Evolutionary conservation across 73 alveolate species (phyloP), one percentile per base, ranked within the genome.

Genomic region (Urostyla sp.): DNA sequence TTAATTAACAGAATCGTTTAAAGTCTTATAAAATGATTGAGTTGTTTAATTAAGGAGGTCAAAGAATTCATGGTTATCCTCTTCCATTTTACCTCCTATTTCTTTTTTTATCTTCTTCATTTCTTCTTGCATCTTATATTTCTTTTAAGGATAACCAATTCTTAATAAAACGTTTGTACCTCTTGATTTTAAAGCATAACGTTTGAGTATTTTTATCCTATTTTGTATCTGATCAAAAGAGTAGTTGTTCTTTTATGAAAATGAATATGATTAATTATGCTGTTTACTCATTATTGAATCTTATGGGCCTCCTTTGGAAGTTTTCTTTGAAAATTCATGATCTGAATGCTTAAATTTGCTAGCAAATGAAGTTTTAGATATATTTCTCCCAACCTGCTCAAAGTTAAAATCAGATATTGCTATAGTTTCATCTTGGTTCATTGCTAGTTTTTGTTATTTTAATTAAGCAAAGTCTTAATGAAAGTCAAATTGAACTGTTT

Each of bases 71-170:
- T 63, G 2, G 44, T 63, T 63, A 38, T 63, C 79, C 37, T 34
- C 59, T 18, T 63, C 79, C 79, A 63, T 63, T 31, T 63, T 63
- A 4, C 45, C 16, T 10, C 79, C 79, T 13, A 63, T 63, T 63
- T 63, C 79, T 24, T 63, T 63, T 28, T 63, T 63, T 13, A 63
- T 63, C 60, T 63, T 63, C 23, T 60, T 63, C 18, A 63, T 43
- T 8, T 63, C 79, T 32, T 63, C 79, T 63, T 63, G 50, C 3
- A 63, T 63, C 28, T 63, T 63, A 40, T 63, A 63, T 24, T 63
- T 63, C 30, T 63, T 63, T 31, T 63, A 38, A 20, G 79, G 79
- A 63, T 43, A 63, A 43, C 79, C 79, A 18, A 63, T 63, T 63
- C 60, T 63, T 63, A 43, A 23, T 43, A 63, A 40, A 63, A 63